These are phyloP conservation scores for Fusarium sp. DNA, from an alignment of 2,329 filamentous ascomycete genomes.

Conservation along the genomic window DNA sequence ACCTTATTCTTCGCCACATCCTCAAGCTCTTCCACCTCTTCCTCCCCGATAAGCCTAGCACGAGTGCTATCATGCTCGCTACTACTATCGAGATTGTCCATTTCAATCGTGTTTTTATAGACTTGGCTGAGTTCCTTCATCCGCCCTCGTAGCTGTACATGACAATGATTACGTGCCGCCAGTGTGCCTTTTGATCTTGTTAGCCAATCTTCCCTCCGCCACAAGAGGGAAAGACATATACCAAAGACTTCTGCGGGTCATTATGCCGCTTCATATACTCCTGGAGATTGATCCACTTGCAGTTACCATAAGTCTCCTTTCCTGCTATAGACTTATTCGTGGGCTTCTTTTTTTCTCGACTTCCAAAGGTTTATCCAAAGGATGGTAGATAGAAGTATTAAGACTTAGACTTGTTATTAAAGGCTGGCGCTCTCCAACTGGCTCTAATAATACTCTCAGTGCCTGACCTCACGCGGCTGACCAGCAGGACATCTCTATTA, in stretches of 20 bases:
- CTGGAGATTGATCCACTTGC: neutral
- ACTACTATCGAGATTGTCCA: neutral
- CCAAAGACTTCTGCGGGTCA: slow-evolving; percentile 4
- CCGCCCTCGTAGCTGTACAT: slow-evolving; percentile 15
- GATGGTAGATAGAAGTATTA: too few species aligned
- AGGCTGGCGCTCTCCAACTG: slow-evolving; percentile 3
- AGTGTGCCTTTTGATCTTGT: slow-evolving; percentile 11
- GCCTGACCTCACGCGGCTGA: too few species aligned
- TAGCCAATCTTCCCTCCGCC: neutral
- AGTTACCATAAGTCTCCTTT: neutral
- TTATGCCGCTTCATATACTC: slow-evolving; percentile 29
- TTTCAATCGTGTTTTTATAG: slow-evolving; percentile 1
- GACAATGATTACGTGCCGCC: slow-evolving; percentile 26
- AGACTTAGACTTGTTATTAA: neutral
- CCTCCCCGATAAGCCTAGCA: slow-evolving; percentile 7
- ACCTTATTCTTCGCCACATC: slow-evolving; percentile 15
- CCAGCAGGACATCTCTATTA: too few species aligned
- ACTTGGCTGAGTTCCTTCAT: slow-evolving; percentile 19
- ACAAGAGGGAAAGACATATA: neutral
- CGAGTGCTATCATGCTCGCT: neutral
- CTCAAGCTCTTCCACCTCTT: neutral
- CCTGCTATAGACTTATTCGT: slow-evolving; percentile 14
- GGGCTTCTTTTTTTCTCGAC: neutral
- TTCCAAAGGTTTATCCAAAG: neutral
- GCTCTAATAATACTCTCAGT: too few species aligned